Conservation (phyloP, 75 land plant genomes). For the Picea sitchensis region DNA sequence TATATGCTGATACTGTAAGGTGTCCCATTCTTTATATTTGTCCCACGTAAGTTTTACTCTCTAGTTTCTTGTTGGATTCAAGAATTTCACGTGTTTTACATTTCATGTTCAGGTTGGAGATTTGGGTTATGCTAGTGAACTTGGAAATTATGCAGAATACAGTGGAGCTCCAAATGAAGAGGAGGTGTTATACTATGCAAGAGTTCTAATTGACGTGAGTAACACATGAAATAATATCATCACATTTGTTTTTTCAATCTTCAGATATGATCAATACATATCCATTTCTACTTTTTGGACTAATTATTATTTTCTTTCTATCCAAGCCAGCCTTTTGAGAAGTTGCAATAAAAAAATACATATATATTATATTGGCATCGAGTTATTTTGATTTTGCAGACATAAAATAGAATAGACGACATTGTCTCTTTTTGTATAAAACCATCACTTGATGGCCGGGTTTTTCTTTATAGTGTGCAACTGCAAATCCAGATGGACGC, state of each 20-base stretch:
- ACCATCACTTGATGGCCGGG: background rate
- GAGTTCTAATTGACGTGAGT: conserved; percentile 90
- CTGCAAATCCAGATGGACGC: conserved; percentile 86
- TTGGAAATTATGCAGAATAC: conserved; percentile 98
- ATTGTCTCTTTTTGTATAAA: background rate
- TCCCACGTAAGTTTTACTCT: background rate
- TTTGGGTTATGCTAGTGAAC: conserved; percentile 86
- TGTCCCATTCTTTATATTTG: background rate
- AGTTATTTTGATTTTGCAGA: background rate
- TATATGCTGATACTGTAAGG: conserved; percentile 96
- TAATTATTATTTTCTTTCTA: background rate
- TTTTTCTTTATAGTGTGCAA: conserved; percentile 64
- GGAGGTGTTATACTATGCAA: conserved; percentile 90
- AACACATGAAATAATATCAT: background rate
- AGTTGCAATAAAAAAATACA: background rate
- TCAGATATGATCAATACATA: too few species aligned
- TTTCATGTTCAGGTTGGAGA: conserved; percentile 77
- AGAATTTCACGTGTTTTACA: background rate
- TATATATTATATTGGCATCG: background rate
- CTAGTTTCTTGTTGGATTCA: background rate
- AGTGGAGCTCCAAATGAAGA: conserved; percentile 99
- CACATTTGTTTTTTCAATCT: background rate
- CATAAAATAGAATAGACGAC: background rate
- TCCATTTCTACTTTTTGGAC: too few species aligned
- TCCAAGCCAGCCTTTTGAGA: background rate